phyloP scores from a whole-genome alignment of 352 stramenopile species.

The Halophytophthora batemanensis region DNA sequence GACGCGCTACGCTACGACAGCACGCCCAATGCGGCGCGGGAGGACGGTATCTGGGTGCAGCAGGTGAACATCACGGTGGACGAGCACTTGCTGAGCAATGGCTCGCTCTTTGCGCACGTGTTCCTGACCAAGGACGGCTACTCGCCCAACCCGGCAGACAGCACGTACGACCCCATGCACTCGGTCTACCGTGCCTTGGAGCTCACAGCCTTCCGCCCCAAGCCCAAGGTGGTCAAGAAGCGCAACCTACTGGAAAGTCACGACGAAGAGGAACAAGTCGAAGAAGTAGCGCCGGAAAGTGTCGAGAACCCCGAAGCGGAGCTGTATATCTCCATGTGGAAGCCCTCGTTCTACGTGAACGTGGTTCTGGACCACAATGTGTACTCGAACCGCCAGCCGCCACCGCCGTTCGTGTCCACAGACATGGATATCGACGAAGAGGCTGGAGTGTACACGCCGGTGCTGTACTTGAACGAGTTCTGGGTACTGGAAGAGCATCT shows the following conservation, averaged over 20 bases:
- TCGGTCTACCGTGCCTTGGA: constrained; percentile 56
- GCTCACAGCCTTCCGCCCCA: constrained; percentile 76
- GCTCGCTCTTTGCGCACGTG: constrained; percentile 82
- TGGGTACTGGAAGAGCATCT: constrained; percentile 90
- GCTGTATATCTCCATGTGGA: constrained; percentile 81
- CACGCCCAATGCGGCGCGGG: constrained; percentile 38
- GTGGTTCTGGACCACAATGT: constrained; percentile 68
- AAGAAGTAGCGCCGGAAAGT: constrained; percentile 2
- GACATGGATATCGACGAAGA: constrained; percentile 61
- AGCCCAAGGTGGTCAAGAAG: constrained; percentile 70
- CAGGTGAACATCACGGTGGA: constrained; percentile 76
- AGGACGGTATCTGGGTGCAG: constrained; percentile 46
- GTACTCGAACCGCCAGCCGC: constrained; percentile 50
- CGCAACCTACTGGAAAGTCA: constrained; percentile 58
- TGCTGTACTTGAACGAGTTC: constrained; percentile 94
- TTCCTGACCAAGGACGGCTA: constrained; percentile 74
- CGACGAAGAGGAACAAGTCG: constrained; percentile 13
- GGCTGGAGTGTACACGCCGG: constrained; percentile 76
- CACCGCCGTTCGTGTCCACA: constrained; percentile 64
- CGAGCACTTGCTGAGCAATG: constrained; percentile 62
- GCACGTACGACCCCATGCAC: constrained; percentile 48
- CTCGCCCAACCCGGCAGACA: constrained; percentile 66
- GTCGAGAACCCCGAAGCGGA: constrained; percentile 23
- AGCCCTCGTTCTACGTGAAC: constrained; percentile 66
- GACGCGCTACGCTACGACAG: constrained; percentile 54